phyloP scores from a whole-genome alignment of 2,329 filamentous ascomycete species.

The Ambrosiella beaveri region DNA sequence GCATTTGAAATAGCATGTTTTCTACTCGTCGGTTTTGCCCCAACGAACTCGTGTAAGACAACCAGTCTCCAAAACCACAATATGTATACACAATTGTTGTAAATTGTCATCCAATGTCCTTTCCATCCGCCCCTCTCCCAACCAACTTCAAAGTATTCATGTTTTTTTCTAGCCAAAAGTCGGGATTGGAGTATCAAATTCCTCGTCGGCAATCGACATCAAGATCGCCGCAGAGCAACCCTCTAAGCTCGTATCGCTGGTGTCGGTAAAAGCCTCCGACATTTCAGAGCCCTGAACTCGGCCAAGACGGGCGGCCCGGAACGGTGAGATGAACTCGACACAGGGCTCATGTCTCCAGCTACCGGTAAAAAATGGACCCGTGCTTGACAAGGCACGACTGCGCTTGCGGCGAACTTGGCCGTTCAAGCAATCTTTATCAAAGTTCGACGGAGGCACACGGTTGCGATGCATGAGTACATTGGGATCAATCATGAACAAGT shows the following conservation, averaged over 20 bases:
- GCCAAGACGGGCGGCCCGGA: constrained; percentile 10
- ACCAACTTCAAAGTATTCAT: too few relatives aligned
- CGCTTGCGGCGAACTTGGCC: neutral
- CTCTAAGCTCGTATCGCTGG: constrained; percentile 7
- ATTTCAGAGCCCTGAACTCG: constrained; percentile 1
- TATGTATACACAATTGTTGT: too few relatives aligned
- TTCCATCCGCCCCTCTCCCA: too few relatives aligned
- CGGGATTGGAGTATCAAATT: neutral
- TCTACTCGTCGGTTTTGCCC: too few relatives aligned
- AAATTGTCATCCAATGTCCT: too few relatives aligned
- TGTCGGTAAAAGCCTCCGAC: constrained; percentile 1
- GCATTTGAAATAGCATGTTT: too few relatives aligned
- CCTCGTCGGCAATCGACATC: neutral
- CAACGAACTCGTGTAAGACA: too few relatives aligned
- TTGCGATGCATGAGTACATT: constrained; percentile 1
- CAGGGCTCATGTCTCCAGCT: constrained; percentile 12
- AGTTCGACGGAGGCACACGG: neutral
- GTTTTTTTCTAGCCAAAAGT: too few relatives aligned
- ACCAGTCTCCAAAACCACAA: too few relatives aligned
- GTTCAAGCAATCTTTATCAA: neutral
- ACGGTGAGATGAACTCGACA: constrained; percentile 8
- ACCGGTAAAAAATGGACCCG: constrained; percentile 10
- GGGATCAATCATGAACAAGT: constrained; percentile 4
- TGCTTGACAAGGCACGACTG: constrained; percentile 7
- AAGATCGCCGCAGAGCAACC: constrained; percentile 5